Conservation (phyloP, 2,329 filamentous ascomycete genomes). For the Pleochaeta shiraiana region DNA sequence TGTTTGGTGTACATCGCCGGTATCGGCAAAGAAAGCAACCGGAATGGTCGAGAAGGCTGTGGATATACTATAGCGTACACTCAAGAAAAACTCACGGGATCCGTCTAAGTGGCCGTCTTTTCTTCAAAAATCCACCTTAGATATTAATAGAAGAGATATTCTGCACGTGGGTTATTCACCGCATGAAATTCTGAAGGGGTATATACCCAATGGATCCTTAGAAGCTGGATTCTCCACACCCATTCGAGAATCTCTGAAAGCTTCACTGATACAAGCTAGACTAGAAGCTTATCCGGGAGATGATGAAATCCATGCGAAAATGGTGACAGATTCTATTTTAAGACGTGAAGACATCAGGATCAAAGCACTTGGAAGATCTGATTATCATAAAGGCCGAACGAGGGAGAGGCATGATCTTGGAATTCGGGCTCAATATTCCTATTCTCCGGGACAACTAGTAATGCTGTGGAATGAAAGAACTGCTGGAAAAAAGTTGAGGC, state of each 20-base stretch:
- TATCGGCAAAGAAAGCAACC: background rate
- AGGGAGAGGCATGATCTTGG: background rate
- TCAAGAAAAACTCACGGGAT: too few species aligned
- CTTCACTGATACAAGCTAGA: background rate
- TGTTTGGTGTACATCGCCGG: background rate
- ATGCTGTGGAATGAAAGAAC: background rate
- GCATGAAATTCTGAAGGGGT: background rate
- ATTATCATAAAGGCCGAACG: background rate
- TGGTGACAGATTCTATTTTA: background rate
- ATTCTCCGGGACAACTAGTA: background rate
- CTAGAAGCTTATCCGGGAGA: too few species aligned
- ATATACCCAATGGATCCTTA: background rate
- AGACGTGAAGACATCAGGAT: background rate
- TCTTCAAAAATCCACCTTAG: too few species aligned
- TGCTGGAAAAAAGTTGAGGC: background rate
- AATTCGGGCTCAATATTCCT: background rate
- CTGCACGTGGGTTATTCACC: background rate
- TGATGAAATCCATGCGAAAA: background rate
- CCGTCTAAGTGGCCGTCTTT: too few species aligned
- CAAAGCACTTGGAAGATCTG: background rate
- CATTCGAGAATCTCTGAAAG: background rate
- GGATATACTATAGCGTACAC: background rate
- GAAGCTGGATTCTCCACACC: background rate
- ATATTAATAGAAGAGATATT: background rate
- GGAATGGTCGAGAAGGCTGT: constrained; percentile 4